phyloP scores from a whole-genome alignment of 2,329 filamentous ascomycete species.

The Hypoxylon rubiginosum region DNA sequence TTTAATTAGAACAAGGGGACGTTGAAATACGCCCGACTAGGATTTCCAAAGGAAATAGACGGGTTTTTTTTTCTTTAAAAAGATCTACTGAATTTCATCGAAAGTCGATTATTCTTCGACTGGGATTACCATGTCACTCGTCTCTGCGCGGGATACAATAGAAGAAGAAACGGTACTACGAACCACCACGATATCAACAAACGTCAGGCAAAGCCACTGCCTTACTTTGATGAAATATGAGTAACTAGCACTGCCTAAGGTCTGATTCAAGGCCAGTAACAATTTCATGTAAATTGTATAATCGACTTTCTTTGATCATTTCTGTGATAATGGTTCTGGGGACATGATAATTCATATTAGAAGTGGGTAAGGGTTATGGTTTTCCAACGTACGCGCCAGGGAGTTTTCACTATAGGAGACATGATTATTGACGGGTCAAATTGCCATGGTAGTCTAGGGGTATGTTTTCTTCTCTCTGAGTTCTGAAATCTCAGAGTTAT shows the following conservation, averaged over 20 bases:
- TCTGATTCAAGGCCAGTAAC: neutral
- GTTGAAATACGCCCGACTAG: slow-evolving; percentile 2
- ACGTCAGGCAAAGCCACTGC: no score
- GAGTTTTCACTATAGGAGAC: neutral
- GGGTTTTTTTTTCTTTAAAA: neutral
- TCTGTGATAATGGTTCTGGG: neutral
- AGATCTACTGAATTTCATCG: no score
- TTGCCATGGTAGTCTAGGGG: neutral
- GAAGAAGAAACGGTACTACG: no score
- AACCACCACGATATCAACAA: no score
- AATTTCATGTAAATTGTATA: neutral
- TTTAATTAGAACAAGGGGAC: neutral
- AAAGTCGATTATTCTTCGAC: no score
- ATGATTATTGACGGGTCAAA: neutral
- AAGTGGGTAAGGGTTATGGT: neutral
- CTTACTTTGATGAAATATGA: no score
- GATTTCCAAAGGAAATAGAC: neutral
- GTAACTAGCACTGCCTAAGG: no score
- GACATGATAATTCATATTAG: neutral
- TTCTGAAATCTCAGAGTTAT: neutral
- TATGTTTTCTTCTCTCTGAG: neutral
- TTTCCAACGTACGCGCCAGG: neutral
- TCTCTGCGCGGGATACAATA: no score
- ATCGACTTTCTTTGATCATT: neutral
- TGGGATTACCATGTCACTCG: no score